Evolutionary conservation across 768 basidiomycete species (phyloP).

Genomic region (Hygrocybe coccinea): DNA sequence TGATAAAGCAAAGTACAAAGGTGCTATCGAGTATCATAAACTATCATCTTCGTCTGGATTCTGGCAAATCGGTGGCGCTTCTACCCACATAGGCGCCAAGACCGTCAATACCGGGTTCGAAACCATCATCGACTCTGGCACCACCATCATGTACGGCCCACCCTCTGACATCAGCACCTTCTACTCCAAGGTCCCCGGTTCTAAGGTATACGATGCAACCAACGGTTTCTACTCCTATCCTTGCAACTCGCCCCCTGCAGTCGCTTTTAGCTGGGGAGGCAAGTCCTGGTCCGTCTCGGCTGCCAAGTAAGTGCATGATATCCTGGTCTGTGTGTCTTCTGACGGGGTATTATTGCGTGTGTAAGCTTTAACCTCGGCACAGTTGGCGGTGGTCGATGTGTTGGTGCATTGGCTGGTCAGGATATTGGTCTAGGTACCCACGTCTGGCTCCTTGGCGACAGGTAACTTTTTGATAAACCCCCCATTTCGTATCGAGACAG

Average conservation of each 20-base stretch:
- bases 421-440: background rate
- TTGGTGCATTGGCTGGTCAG: background rate
- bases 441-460: conserved; percentile 3
- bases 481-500: too few species aligned
- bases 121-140: conserved; percentile 38
- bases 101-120: conserved; percentile 21
- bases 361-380: background rate
- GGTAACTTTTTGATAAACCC: too few species aligned
- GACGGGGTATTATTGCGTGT: too few species aligned
- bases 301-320: conserved; percentile 10
- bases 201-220: background rate
- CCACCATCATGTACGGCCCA: conserved; percentile 32
- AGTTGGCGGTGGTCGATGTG: background rate
- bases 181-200: conserved; percentile 2
- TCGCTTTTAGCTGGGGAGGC: background rate
- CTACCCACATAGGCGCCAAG: conserved; percentile 9
- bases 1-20: conserved; percentile 42
- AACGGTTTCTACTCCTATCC: conserved; percentile 5
- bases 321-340: too few species aligned
- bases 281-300: background rate
- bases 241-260: conserved; percentile 6
- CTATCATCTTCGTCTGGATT: conserved; percentile 30
- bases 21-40: conserved; percentile 37
- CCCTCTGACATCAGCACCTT: conserved; percentile 12
- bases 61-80: conserved; percentile 18